Conservation (phyloP, 2,329 filamentous ascomycete genomes). For the Acrocalymma vagum region DNA sequence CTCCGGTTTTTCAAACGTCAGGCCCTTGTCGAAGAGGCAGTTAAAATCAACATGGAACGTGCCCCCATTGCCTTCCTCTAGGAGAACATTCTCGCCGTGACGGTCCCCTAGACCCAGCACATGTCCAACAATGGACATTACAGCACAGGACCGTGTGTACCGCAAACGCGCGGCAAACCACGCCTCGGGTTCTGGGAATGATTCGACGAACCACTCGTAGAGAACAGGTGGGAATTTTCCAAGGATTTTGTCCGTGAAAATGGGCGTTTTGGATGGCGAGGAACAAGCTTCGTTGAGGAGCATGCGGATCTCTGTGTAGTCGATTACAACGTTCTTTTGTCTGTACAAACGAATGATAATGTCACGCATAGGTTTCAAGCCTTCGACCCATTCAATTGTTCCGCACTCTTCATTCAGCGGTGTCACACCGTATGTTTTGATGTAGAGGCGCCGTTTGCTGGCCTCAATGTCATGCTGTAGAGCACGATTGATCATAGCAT, state of each 20-base stretch:
- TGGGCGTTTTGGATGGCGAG: conserved; percentile 66
- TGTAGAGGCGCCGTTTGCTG: conserved; percentile 81
- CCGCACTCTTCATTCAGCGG: conserved; percentile 97
- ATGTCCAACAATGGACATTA: conserved; percentile 99
- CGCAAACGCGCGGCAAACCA: conserved; percentile 91
- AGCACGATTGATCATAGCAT: conserved; percentile 95
- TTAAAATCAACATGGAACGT: conserved; percentile 99
- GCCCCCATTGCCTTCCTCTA: conserved; percentile 92
- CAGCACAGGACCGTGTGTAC: conserved; percentile 92
- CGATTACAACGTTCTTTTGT: conserved; percentile 71
- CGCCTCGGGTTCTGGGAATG: conserved; percentile 88
- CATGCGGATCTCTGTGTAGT: conserved; percentile 71
- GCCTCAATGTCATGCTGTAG: conserved; percentile 91
- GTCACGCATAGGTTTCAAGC: conserved; percentile 91
- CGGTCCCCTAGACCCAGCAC: conserved; percentile 92
- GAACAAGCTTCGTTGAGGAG: conserved; percentile 72
- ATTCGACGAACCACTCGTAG: conserved; percentile 93
- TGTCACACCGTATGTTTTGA: conserved; percentile 96
- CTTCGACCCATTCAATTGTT: conserved; percentile 98
- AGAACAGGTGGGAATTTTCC: conserved; percentile 84
- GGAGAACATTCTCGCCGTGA: conserved; percentile 95
- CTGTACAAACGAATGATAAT: conserved; percentile 83
- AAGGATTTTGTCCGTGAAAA: conserved; percentile 75
- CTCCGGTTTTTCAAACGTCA: conserved; percentile 94
- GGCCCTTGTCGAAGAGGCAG: conserved; percentile 97